A percentile compares a stretch with the other conserved stretches of the same genome.
Evolutionary conservation across 306 rosid genomes (phyloP).

Genomic region (Luffa acutangula): DNA sequence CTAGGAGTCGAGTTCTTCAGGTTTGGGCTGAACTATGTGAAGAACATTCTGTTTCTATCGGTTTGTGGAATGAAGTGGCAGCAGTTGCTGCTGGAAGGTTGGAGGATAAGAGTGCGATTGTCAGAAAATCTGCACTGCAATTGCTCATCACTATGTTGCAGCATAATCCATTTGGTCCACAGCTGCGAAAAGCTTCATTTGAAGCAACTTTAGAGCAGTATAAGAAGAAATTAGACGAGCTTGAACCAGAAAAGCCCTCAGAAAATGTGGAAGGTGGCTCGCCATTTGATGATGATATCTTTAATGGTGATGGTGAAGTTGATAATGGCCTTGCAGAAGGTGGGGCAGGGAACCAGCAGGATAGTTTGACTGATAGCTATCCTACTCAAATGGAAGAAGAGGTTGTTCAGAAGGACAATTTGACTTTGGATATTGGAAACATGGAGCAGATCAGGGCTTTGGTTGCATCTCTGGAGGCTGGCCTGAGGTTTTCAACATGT

Average conservation of each 20-base stretch:
- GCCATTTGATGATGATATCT: constrained; percentile 32
- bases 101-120: constrained; percentile 97
- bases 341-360: constrained; percentile 38
- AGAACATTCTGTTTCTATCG: constrained; percentile 83
- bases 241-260: constrained; percentile 48
- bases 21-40: constrained; percentile 96
- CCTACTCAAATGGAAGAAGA: constrained; percentile 40
- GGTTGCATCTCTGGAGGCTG: constrained; percentile 96
- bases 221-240: constrained; percentile 59
- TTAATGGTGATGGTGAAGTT: constrained; percentile 47
- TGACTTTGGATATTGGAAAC: constrained; percentile 80
- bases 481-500: constrained; percentile 75
- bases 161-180: constrained; percentile 97
- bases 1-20: constrained; percentile 92
- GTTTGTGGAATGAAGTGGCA: constrained; percentile 94
- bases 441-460: constrained; percentile 93
- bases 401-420: constrained; percentile 37
- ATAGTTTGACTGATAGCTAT: constrained; percentile 65
- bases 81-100: constrained; percentile 84
- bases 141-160: constrained; percentile 86
- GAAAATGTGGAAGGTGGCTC: constrained; percentile 25
- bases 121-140: constrained; percentile 75
- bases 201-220: constrained; percentile 88
- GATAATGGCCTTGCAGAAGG: constrained; percentile 27
- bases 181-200: constrained; percentile 72